These are phyloP conservation scores for Pharus latifolius DNA, from an alignment of 176 grass and related monocot genomes.

Conservation along the genomic window DNA sequence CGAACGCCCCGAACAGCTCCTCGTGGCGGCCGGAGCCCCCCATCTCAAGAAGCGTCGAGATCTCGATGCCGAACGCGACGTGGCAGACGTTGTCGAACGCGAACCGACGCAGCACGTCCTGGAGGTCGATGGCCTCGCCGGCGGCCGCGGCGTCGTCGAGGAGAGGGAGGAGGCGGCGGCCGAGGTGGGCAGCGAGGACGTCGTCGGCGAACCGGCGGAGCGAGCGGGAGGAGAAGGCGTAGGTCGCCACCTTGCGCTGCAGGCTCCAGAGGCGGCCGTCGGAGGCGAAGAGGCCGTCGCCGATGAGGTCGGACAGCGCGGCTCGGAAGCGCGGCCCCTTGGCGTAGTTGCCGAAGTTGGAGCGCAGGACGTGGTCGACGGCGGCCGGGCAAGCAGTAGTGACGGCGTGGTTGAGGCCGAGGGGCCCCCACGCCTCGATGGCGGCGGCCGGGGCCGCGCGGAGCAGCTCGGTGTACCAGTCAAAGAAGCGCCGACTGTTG, in stretches of 20 bases:
- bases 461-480: conserved; percentile 58
- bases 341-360: conserved; percentile 32
- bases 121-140: conserved; percentile 35
- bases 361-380: conserved; percentile 56
- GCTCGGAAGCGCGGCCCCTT: conserved; percentile 19
- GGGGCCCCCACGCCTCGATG: conserved; percentile 35
- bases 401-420: conserved; percentile 32
- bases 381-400: conserved; percentile 28
- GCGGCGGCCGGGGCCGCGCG: conserved; percentile 24
- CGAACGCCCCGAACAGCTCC: conserved; percentile 50
- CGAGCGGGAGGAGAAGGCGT: conserved; percentile 47
- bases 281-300: conserved; percentile 41
- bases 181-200: conserved; percentile 25
- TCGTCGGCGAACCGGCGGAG: conserved; percentile 21
- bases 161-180: conserved; percentile 17
- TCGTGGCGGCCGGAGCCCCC: neutral
- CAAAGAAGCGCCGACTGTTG: conserved; percentile 57
- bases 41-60: neutral
- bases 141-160: conserved; percentile 20
- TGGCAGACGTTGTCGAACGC: conserved; percentile 50
- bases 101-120: conserved; percentile 54
- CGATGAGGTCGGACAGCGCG: conserved; percentile 32
- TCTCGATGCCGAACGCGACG: conserved; percentile 57
- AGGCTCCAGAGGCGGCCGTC: conserved; percentile 42
- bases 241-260: conserved; percentile 51